phyloP scores from a whole-genome alignment of 495 filamentous ascomycete species.

The Extremus antarcticus region DNA sequence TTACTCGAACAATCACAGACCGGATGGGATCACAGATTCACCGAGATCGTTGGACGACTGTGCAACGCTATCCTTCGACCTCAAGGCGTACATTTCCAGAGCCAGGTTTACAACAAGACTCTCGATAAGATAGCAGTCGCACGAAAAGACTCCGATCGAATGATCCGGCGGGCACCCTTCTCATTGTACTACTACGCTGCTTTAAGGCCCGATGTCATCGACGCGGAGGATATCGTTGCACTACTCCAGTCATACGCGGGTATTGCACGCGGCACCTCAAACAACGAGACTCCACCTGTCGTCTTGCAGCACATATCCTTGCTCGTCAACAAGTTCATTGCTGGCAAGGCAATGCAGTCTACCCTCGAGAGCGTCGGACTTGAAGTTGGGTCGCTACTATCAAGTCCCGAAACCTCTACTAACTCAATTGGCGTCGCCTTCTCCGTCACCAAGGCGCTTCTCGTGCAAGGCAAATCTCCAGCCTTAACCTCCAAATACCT shows the following conservation, averaged over 20 bases:
- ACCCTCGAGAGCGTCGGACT: slow-evolving; percentile 25
- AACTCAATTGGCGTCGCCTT: slow-evolving; percentile 29
- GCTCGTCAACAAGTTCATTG: slow-evolving; percentile 55
- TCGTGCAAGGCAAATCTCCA: slow-evolving; percentile 27
- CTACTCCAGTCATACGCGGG: slow-evolving; percentile 24
- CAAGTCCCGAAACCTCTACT: background rate
- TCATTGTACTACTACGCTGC: slow-evolving; percentile 31
- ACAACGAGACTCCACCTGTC: background rate
- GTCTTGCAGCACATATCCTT: slow-evolving; percentile 49
- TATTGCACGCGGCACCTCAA: background rate
- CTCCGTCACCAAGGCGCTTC: slow-evolving; percentile 31
- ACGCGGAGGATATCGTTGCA: slow-evolving; percentile 19
- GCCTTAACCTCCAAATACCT: slow-evolving; percentile 38
- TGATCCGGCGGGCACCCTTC: slow-evolving; percentile 10
- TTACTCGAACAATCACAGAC: slow-evolving; percentile 38
- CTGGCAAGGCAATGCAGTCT: slow-evolving; percentile 35
- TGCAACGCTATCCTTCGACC: slow-evolving; percentile 50
- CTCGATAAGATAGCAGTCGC: slow-evolving; percentile 7
- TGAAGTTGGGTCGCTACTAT: slow-evolving; percentile 17
- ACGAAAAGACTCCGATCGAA: background rate
- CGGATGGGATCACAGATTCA: slow-evolving; percentile 25
- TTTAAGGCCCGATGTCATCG: slow-evolving; percentile 36
- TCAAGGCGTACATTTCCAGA: slow-evolving; percentile 43
- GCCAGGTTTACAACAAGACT: slow-evolving; percentile 13
- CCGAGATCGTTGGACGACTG: slow-evolving; percentile 55